Evolutionary conservation across 1,284 basidiomycete genomes (phyloP).

Genomic region (Neolentinus lepideus): DNA sequence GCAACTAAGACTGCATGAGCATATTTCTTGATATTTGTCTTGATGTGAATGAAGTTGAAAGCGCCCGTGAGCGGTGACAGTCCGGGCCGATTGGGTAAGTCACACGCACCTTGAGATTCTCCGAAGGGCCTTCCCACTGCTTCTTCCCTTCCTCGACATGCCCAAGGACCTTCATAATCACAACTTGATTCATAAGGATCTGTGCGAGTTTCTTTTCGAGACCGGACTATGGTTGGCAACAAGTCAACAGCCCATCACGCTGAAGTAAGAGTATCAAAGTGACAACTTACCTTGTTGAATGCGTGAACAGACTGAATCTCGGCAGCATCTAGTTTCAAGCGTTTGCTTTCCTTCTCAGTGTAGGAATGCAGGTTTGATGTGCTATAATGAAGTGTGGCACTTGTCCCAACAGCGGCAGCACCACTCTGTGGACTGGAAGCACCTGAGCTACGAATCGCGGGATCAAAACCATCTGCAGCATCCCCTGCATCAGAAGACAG

Average conservation of each 20-base stretch:
- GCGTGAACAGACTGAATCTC: background rate
- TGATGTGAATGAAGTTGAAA: no score
- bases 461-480: no score
- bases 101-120: background rate
- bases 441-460: no score
- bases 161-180: background rate
- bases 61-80: background rate
- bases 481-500: no score
- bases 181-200: background rate
- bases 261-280: background rate
- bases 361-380: background rate
- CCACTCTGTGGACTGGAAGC: background rate
- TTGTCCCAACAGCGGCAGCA: background rate
- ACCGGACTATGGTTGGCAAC: background rate
- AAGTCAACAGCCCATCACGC: background rate
- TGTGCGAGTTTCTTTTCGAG: background rate
- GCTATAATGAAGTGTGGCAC: background rate
- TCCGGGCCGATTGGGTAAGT: background rate
- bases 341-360: background rate
- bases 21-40: slow-evolving; percentile 1
- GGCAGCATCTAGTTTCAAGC: background rate
- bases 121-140: background rate
- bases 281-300: background rate
- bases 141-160: background rate
- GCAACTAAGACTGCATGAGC: background rate